Evolutionary conservation across 768 basidiomycete species (phyloP), one percentile per base, ranked within the genome.

Genomic region (Tulasnella sp.): DNA sequence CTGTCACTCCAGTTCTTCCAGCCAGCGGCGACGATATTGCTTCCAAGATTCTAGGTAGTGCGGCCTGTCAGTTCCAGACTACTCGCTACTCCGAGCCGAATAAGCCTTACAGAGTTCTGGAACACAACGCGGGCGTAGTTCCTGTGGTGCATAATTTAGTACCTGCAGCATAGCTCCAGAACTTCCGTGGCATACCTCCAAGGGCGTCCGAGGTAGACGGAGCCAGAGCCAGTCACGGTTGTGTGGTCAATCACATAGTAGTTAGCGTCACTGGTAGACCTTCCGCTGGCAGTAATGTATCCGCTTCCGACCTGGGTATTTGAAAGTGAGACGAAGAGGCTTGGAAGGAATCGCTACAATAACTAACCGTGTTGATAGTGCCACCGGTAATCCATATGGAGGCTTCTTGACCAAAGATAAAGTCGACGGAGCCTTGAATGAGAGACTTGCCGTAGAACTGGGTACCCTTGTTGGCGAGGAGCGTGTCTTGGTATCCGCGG

Each of bases 51-150:
- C 73, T 74, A 7, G 84, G 22, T 31, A 4, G 71, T 79, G 15
- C 79, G 78, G 69, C 29, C n/a, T 29, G 67, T 36, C 69, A 39
- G 38, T 42, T 7, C 34, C 14, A 25, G 54, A 72, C 45, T 34
- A 49, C 3, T 34, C 12, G 36, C 1, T 25, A 72, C 15, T 2
- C 15, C 7, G 37, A 15, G 17, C 31, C 8, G 22, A 14, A 25
- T 31, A 49, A 64, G 72, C 25, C 78, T 72, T 37, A 82, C 45
- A 14, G 78, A 76, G n/a, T 80, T 81, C 76, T 82, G 81, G 78
- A 82, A 82, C 36, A 82, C 80, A 67, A 82, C 82, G n/a, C 82
- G 71, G 14, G 73, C 77, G 67, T 73, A 75, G 54, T 74, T 58
- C 54, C 54, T 58, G 25, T 29, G 11, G 12, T 29, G 54, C 54